phyloP scores from a whole-genome alignment of 2,329 filamentous ascomycete species.

The Tolypocladium pustulatum region DNA sequence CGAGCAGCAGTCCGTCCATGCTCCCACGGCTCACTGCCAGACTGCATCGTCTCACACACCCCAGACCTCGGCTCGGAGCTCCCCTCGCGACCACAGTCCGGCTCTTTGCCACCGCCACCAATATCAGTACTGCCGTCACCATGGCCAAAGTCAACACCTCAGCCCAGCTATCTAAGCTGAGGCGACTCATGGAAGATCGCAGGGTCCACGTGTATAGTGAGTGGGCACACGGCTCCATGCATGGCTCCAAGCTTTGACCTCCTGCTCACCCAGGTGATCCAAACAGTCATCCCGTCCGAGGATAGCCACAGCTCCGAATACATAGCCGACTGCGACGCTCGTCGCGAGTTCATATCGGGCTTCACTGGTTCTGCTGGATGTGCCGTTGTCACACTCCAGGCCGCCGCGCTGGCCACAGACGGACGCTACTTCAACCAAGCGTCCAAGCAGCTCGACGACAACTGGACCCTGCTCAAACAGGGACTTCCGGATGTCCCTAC shows the following conservation, averaged over 20 bases:
- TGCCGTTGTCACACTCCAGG: slow-evolving; percentile 75
- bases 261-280: background rate
- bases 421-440: slow-evolving; percentile 98
- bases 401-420: slow-evolving; percentile 86
- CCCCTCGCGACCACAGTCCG: background rate
- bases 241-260: background rate
- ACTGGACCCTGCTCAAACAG: slow-evolving; percentile 88
- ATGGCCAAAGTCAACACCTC: slow-evolving; percentile 57
- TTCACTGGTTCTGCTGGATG: slow-evolving; percentile 94
- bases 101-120: background rate
- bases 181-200: slow-evolving; percentile 77
- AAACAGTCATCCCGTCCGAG: slow-evolving; percentile 83
- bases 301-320: slow-evolving; percentile 98
- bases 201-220: slow-evolving; percentile 89
- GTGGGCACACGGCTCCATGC: slow-evolving; percentile 7
- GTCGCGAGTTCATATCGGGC: slow-evolving; percentile 83
- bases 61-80: background rate
- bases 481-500: slow-evolving; percentile 89
- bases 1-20: background rate
- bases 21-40: background rate
- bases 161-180: slow-evolving; percentile 62
- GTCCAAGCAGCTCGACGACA: slow-evolving; percentile 75
- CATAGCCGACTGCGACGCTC: slow-evolving; percentile 88
- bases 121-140: slow-evolving; percentile 1
- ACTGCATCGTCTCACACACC: background rate